Evolutionary conservation across 2,329 filamentous ascomycete genomes (phyloP).

Genomic region (Sphaerostilbella broomeana): DNA sequence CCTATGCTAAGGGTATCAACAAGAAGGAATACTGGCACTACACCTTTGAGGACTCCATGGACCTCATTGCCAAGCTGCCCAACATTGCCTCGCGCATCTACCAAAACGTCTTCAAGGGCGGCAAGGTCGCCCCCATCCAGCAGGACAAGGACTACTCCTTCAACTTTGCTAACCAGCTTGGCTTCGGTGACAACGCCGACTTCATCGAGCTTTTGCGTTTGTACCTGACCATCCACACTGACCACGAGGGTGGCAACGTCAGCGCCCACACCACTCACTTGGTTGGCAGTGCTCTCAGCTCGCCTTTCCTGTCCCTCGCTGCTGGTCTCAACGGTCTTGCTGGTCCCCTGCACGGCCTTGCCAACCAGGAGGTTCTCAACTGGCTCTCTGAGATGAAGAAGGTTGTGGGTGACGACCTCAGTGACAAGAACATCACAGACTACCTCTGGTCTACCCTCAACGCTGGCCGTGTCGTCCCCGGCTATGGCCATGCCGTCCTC

Average conservation of each 20-base stretch:
- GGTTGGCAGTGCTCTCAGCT: constrained; percentile 93
- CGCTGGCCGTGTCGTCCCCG: constrained; percentile 88
- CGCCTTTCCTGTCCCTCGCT: constrained; percentile 91
- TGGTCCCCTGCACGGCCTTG: constrained; percentile 95
- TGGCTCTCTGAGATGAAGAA: constrained; percentile 99
- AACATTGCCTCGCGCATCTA: constrained; percentile 98
- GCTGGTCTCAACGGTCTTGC: constrained; percentile 97
- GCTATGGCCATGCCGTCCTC: constrained; percentile 97
- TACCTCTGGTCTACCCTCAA: constrained; percentile 99
- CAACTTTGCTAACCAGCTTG: constrained; percentile 99
- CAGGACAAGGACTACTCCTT: constrained; percentile 99
- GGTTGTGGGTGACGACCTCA: constrained; percentile 84
- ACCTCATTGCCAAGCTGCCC: constrained; percentile 98
- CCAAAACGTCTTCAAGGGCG: constrained; percentile 99
- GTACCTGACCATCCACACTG: constrained; percentile 99
- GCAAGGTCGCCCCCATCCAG: constrained; percentile 91
- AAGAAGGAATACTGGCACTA: constrained; percentile 99
- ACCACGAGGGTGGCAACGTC: constrained; percentile 99
- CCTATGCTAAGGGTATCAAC: constrained; percentile 97
- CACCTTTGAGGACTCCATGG: constrained; percentile 99
- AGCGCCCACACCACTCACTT: constrained; percentile 97
- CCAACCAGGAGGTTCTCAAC: constrained; percentile 99
- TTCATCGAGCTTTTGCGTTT: constrained; percentile 98
- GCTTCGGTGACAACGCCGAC: constrained; percentile 89
- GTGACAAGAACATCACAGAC: constrained; percentile 92